These are phyloP conservation scores for Kodamaea lidongshanica DNA, from an alignment of 805 yeast species.

Conservation along the genomic window DNA sequence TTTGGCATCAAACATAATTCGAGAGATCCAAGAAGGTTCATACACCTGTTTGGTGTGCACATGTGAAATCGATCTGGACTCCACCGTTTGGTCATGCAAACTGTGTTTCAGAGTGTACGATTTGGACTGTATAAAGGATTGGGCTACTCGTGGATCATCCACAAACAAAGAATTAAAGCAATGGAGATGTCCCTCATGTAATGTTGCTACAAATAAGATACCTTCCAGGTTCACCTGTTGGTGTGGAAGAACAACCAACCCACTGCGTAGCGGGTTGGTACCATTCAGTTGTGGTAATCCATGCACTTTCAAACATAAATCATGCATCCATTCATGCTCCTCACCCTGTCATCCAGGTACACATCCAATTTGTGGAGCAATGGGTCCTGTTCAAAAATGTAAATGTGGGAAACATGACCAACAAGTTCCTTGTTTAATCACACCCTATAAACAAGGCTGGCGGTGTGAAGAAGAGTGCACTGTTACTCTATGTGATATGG, in stretches of 20 bases:
- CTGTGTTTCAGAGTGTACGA: slow-evolving; percentile 81
- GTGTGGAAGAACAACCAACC: slow-evolving; percentile 79
- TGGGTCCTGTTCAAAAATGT: slow-evolving; percentile 67
- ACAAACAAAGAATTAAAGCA: slow-evolving; percentile 46
- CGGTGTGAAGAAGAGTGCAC: slow-evolving; percentile 57
- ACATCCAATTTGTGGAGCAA: slow-evolving; percentile 73
- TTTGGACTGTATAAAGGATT: slow-evolving; percentile 72
- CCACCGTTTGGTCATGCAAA: slow-evolving; percentile 73
- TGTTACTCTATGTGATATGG: slow-evolving; percentile 55
- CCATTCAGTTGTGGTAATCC: slow-evolving; percentile 91
- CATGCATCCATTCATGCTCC: slow-evolving; percentile 71
- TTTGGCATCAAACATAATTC: slow-evolving; percentile 38
- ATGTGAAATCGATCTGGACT: slow-evolving; percentile 61
- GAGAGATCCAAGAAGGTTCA: slow-evolving; percentile 59
- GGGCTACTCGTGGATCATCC: slow-evolving; percentile 77
- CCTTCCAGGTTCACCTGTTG: slow-evolving; percentile 70
- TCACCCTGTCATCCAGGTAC: slow-evolving; percentile 85
- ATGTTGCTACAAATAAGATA: slow-evolving; percentile 40
- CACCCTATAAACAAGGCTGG: slow-evolving; percentile 66
- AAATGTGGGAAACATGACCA: slow-evolving; percentile 62
- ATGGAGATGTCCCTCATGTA: slow-evolving; percentile 90
- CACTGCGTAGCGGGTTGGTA: slow-evolving; percentile 47
- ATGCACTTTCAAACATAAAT: slow-evolving; percentile 50
- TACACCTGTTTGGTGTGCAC: slow-evolving; percentile 88
- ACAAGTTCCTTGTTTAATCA: slow-evolving; percentile 68